These are phyloP conservation scores for Phytophthora megakarya DNA, from an alignment of 352 stramenopile species.

Conservation along the genomic window DNA sequence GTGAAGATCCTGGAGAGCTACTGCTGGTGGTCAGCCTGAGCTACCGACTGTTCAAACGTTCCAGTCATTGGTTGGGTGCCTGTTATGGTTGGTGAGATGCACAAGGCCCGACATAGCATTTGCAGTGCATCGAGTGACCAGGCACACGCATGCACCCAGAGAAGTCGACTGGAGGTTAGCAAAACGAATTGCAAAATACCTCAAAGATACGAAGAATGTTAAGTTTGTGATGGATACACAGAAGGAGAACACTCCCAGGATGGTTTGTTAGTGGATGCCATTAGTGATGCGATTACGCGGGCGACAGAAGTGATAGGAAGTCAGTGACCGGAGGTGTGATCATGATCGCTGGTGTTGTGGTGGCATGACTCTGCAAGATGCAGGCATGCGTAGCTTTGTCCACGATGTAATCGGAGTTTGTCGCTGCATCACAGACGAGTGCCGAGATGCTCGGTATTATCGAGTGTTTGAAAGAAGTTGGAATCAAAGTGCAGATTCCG, in stretches of 20 bases:
- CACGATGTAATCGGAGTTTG: neutral
- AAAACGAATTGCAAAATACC: neutral
- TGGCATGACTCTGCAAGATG: no score
- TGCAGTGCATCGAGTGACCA: neutral
- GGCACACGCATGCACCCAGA: neutral
- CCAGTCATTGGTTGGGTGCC: neutral
- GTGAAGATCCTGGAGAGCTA: neutral
- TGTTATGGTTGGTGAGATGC: neutral
- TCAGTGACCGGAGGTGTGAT: no score
- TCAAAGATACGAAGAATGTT: neutral
- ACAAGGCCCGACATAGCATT: neutral
- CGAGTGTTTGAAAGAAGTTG: no score
- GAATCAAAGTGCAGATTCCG: no score
- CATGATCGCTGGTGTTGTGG: no score
- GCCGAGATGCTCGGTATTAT: no score
- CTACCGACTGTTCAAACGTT: neutral
- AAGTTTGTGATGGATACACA: no score
- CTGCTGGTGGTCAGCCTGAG: neutral
- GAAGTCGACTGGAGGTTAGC: neutral
- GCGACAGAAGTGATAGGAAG: neutral
- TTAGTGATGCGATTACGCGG: neutral
- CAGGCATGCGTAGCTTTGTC: neutral
- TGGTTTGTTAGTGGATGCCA: neutral
- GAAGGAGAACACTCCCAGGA: no score
- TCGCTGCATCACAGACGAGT: neutral